Evolutionary conservation across 345 rosid genomes (phyloP).

Genomic region (Euclidium syriacum): DNA sequence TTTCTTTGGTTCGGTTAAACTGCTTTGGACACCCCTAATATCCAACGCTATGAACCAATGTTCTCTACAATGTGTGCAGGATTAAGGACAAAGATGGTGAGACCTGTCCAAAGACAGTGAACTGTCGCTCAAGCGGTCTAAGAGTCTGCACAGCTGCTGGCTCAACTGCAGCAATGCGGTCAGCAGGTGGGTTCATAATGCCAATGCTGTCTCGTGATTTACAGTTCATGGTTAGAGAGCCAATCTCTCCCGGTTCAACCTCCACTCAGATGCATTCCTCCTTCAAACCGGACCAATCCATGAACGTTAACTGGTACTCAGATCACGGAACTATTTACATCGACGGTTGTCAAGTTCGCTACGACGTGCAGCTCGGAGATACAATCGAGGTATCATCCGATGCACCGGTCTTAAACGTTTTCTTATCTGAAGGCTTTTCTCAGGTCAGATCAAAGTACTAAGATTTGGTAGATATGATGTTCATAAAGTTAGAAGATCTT

Average conservation of each 20-base stretch:
- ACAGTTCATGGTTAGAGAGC: constrained; percentile 91
- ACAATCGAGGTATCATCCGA: constrained; percentile 50
- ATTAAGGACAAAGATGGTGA: constrained; percentile 40
- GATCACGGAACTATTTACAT: constrained; percentile 59
- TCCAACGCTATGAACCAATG: not conserved
- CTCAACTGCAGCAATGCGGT: constrained; percentile 87
- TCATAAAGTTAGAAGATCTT: not conserved
- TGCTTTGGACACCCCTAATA: not conserved
- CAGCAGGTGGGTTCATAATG: constrained; percentile 83
- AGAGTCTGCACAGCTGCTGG: constrained; percentile 89
- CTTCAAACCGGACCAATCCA: constrained; percentile 41
- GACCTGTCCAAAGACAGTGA: constrained; percentile 39
- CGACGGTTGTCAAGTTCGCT: constrained; percentile 67
- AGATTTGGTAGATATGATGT: constrained; percentile 3
- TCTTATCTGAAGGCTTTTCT: constrained; percentile 39
- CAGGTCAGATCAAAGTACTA: constrained; percentile 25
- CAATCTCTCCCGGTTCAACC: constrained; percentile 49
- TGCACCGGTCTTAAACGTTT: constrained; percentile 65
- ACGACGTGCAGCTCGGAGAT: constrained; percentile 52
- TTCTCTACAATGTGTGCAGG: constrained; percentile 33
- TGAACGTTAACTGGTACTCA: constrained; percentile 61
- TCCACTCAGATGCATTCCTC: constrained; percentile 58
- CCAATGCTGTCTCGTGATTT: constrained; percentile 62
- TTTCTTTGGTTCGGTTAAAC: not conserved
- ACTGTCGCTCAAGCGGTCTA: constrained; percentile 85